These are phyloP conservation scores for Rhododendron williamsianum DNA, from an alignment of 148 eudicot species.

Conservation along the genomic window DNA sequence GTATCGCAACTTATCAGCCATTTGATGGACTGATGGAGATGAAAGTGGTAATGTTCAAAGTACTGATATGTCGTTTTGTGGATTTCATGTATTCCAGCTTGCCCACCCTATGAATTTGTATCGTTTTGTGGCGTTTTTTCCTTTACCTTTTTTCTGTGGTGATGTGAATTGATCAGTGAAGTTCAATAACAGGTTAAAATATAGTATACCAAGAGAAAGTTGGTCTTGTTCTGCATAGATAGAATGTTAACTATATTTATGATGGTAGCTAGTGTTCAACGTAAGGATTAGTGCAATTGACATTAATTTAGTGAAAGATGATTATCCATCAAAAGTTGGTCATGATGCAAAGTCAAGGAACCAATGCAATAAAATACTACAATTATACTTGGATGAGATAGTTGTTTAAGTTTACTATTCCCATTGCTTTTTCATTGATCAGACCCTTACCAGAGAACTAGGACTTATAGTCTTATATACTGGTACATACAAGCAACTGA, in stretches of 20 bases:
- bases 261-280: not conserved
- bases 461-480: not conserved
- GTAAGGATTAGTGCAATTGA: not conserved
- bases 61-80: not conserved
- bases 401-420: not conserved
- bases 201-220: not conserved
- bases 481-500: not conserved
- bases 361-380: not conserved
- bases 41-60: constrained; percentile 49
- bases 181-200: not conserved
- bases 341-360: not conserved
- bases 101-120: not conserved
- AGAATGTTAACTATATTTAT: not conserved
- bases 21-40: constrained; percentile 67
- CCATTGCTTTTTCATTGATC: not conserved
- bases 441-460: not conserved
- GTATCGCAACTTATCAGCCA: constrained; percentile 66
- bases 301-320: not conserved
- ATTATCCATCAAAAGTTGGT: not conserved
- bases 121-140: not conserved
- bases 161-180: not conserved
- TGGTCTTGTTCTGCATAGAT: not conserved
- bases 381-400: not conserved
- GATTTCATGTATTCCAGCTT: not conserved
- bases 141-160: not conserved